phyloP scores from a whole-genome alignment of 208 protist species.

The Wallacemonas collosoma region DNA sequence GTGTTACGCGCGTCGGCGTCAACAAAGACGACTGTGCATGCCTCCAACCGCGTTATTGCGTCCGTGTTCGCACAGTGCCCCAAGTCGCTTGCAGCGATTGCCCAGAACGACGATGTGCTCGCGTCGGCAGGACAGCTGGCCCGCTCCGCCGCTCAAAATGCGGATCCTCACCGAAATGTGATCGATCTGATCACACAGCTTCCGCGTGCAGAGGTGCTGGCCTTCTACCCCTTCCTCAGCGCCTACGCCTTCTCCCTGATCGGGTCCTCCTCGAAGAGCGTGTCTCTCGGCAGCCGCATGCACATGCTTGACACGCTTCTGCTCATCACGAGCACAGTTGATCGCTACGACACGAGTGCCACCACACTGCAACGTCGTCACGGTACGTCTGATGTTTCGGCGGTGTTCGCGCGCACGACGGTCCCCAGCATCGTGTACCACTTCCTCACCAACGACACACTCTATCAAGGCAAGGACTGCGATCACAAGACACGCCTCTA shows the following conservation, averaged over 20 bases:
- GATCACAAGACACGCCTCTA: slow-evolving; percentile 60
- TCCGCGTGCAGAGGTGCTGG: slow-evolving; percentile 80
- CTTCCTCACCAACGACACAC: slow-evolving; percentile 78
- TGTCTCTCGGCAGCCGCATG: slow-evolving; percentile 66
- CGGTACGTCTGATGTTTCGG: slow-evolving; percentile 30
- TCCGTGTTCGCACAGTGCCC: slow-evolving; percentile 59
- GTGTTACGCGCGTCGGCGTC: slow-evolving; percentile 56
- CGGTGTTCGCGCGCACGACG: slow-evolving; percentile 55
- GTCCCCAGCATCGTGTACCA: slow-evolving; percentile 74
- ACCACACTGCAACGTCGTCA: slow-evolving; percentile 56
- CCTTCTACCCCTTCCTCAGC: slow-evolving; percentile 85
- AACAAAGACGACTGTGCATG: slow-evolving; percentile 80
- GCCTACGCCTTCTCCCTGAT: slow-evolving; percentile 78
- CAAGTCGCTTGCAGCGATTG: slow-evolving; percentile 46
- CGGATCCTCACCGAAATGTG: slow-evolving; percentile 54
- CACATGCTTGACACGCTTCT: slow-evolving; percentile 77
- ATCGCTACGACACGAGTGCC: slow-evolving; percentile 70
- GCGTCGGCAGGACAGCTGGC: slow-evolving; percentile 40
- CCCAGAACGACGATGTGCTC: slow-evolving; percentile 56
- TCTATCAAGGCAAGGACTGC: slow-evolving; percentile 51
- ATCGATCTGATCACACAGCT: slow-evolving; percentile 61
- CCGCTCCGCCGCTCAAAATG: background rate
- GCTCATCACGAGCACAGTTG: slow-evolving; percentile 58
- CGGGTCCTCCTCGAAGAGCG: slow-evolving; percentile 61
- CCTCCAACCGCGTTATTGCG: slow-evolving; percentile 69